Conservation (phyloP, 305 asterid genomes). For the Fraxinus sp. region DNA sequence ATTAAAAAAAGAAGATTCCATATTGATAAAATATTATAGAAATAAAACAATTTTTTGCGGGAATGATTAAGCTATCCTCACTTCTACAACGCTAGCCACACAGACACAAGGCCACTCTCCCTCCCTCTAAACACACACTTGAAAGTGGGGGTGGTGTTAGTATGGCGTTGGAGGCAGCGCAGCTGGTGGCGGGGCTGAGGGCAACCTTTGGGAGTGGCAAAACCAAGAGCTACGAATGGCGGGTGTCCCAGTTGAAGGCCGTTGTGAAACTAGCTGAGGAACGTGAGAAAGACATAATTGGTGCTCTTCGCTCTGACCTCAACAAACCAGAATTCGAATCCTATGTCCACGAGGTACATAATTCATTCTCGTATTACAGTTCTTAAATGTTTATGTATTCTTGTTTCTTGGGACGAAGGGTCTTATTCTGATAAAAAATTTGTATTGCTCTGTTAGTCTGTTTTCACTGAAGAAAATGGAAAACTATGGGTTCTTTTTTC, state of each 20-base stretch:
- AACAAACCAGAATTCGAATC: slow-evolving; percentile 75
- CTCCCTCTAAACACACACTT: not conserved
- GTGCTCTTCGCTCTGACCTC: slow-evolving; percentile 67
- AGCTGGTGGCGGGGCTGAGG: slow-evolving; percentile 61
- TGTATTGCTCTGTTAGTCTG: slow-evolving; percentile 1
- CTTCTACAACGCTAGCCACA: not conserved
- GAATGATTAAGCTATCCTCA: not conserved
- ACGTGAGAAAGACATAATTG: slow-evolving; percentile 60
- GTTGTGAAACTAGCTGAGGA: slow-evolving; percentile 44
- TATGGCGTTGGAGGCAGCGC: slow-evolving; percentile 49
- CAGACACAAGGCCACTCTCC: not conserved
- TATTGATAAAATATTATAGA: not conserved
- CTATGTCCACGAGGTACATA: slow-evolving; percentile 60
- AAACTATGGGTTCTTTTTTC: not conserved
- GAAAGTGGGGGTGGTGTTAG: not conserved
- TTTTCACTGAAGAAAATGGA: slow-evolving; percentile 6
- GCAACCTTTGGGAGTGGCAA: slow-evolving; percentile 48
- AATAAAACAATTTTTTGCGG: not conserved
- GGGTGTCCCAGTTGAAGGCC: slow-evolving; percentile 75
- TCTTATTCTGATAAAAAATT: not conserved
- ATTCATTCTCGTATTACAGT: not conserved
- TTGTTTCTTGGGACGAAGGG: not conserved
- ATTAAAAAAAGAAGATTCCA: not conserved
- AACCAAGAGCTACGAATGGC: slow-evolving; percentile 73
- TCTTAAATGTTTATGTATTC: not conserved